A percentile compares a stretch with the other conserved stretches of the same genome.
phyloP scores from a whole-genome alignment of 192 early-diverging fungal genomes.

The Dissophora globulifera region DNA sequence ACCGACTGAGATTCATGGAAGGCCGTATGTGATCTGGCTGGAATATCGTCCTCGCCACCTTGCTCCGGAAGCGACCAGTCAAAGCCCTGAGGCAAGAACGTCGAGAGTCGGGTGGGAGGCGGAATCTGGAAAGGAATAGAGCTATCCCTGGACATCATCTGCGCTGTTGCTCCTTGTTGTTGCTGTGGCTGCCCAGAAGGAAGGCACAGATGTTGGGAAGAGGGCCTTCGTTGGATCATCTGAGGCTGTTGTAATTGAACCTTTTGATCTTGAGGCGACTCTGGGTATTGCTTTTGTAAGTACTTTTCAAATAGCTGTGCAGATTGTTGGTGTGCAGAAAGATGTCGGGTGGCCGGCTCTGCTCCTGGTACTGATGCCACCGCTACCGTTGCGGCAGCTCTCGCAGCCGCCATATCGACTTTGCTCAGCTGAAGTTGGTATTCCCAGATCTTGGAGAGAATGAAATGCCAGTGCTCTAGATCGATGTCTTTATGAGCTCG shows the following conservation, averaged over 20 bases:
- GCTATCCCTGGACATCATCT: slow-evolving; percentile 10
- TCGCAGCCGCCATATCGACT: not conserved
- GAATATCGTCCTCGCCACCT: not conserved
- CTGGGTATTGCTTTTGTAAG: slow-evolving; percentile 26
- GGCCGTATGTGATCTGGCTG: not conserved
- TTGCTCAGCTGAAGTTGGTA: slow-evolving; percentile 7
- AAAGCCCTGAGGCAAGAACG: slow-evolving; percentile 14
- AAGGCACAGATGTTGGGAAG: no score
- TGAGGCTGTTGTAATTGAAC: not conserved
- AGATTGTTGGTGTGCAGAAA: slow-evolving; percentile 43
- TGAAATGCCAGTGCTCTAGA: slow-evolving; percentile 33
- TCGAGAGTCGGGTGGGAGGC: slow-evolving; percentile 5
- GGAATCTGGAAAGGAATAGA: slow-evolving; percentile 9
- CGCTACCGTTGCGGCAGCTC: not conserved
- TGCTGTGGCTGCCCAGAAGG: slow-evolving; percentile 11
- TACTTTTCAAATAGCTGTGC: slow-evolving; percentile 35
- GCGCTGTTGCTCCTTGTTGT: not conserved
- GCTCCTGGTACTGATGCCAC: not conserved
- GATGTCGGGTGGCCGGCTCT: slow-evolving; percentile 1
- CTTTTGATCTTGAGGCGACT: not conserved
- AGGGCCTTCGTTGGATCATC: no score
- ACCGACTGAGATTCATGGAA: slow-evolving; percentile 3
- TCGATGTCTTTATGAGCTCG: slow-evolving; percentile 32
- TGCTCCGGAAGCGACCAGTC: slow-evolving; percentile 14
- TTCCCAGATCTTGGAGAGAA: slow-evolving; percentile 33